Evolutionary conservation across 106 monocot species (phyloP).

Genomic region (Dendrobium nobile): DNA sequence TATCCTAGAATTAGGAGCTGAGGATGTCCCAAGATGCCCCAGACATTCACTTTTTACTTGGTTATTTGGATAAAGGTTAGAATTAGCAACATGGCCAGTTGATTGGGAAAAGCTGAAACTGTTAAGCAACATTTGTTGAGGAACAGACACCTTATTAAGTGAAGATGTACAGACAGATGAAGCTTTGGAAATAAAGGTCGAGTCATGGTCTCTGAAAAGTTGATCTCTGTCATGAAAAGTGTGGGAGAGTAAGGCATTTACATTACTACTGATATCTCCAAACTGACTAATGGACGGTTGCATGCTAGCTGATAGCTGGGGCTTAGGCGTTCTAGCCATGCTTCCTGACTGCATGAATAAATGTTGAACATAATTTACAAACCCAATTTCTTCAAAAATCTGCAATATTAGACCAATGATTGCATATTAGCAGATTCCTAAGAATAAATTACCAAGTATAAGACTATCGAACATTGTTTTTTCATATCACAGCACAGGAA

Average conservation of each 20-base stretch:
- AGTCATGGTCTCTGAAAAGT: not conserved
- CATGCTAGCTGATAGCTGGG: constrained; percentile 4
- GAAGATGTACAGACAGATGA: not conserved
- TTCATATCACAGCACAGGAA: not conserved
- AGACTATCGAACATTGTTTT: no score
- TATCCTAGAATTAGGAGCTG: not conserved
- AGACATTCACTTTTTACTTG: not conserved
- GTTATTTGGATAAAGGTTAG: not conserved
- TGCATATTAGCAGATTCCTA: not conserved
- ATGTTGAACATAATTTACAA: constrained; percentile 34
- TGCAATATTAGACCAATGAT: constrained; percentile 17
- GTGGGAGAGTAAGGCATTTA: not conserved
- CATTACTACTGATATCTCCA: constrained; percentile 5
- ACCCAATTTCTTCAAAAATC: constrained; percentile 46
- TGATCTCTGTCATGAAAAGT: not conserved
- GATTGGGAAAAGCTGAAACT: not conserved
- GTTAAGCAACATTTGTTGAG: not conserved
- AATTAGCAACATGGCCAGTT: not conserved
- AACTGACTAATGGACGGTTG: constrained; percentile 2
- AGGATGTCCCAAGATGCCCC: not conserved
- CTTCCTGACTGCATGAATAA: constrained; percentile 36
- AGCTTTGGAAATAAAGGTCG: not conserved
- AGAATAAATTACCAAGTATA: not conserved
- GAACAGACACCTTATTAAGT: not conserved
- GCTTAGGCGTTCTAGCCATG: constrained; percentile 11